Conservation (phyloP, 257 asterid species). For the Apocynum venetum region DNA sequence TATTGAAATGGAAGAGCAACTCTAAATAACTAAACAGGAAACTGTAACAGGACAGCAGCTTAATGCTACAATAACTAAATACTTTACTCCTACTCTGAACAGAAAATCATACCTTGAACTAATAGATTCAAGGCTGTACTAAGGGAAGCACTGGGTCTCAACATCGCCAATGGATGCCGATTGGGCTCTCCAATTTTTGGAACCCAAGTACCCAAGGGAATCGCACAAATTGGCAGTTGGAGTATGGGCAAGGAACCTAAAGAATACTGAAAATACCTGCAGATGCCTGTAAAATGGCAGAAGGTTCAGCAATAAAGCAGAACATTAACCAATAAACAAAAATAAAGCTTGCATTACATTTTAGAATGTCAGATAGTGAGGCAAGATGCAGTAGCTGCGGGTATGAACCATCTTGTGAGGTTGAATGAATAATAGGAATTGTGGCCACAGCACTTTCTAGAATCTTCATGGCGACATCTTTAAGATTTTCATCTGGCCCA, state of each 20-base stretch:
- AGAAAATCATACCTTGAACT: conserved; percentile 60
- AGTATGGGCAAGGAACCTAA: conserved; percentile 70
- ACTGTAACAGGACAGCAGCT: not conserved
- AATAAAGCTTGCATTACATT: conserved; percentile 41
- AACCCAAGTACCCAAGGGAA: conserved; percentile 88
- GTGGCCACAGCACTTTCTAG: conserved; percentile 69
- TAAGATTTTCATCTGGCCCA: conserved; percentile 84
- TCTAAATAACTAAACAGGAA: not conserved
- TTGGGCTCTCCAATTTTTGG: conserved; percentile 74
- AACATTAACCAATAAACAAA: not conserved
- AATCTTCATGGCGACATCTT: conserved; percentile 74
- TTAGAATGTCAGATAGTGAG: conserved; percentile 78
- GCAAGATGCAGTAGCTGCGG: conserved; percentile 77
- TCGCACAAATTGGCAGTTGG: conserved; percentile 59
- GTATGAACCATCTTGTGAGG: conserved; percentile 58
- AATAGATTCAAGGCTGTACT: conserved; percentile 69
- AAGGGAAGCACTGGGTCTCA: conserved; percentile 82
- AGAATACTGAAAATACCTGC: conserved; percentile 75
- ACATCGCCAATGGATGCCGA: conserved; percentile 71
- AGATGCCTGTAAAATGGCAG: conserved; percentile 58
- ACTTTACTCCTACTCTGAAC: not conserved
- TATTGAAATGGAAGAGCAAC: not conserved
- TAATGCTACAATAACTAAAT: not conserved
- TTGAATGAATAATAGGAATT: conserved; percentile 73
- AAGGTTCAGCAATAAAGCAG: conserved; percentile 12